phyloP scores from a whole-genome alignment of 2,329 filamentous ascomycete species.

The Sporothrix phasma region DNA sequence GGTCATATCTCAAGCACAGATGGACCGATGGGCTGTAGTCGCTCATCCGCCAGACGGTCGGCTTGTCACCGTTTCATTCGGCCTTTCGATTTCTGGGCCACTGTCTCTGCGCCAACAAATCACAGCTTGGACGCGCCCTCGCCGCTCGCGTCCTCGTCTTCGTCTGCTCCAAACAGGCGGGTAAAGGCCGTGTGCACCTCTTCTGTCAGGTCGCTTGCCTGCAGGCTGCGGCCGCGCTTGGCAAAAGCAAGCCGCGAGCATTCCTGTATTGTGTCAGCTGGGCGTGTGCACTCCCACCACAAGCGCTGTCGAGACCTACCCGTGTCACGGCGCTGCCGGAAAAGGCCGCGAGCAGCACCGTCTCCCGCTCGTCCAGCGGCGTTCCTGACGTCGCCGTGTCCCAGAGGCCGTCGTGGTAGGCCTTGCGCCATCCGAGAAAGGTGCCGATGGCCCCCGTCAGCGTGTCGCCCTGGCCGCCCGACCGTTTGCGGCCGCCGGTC shows the following conservation, averaged over 20 bases:
- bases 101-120: neutral
- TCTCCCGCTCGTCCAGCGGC: constrained; percentile 30
- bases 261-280: constrained; percentile 39
- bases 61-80: too few relatives aligned
- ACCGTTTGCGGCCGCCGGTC: constrained; percentile 75
- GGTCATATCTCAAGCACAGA: too few relatives aligned
- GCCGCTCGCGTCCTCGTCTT: constrained; percentile 25
- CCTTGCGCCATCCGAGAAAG: constrained; percentile 76
- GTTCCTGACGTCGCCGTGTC: constrained; percentile 37
- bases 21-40: too few relatives aligned
- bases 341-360: constrained; percentile 72
- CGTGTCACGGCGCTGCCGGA: constrained; percentile 81
- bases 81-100: too few relatives aligned
- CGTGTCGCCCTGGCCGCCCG: constrained; percentile 91
- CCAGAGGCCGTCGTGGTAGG: constrained; percentile 80
- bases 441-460: constrained; percentile 84
- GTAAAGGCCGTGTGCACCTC: constrained; percentile 77
- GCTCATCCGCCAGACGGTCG: too few relatives aligned
- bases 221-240: constrained; percentile 76
- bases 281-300: neutral
- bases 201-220: constrained; percentile 87
- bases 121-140: constrained; percentile 28
- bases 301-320: constrained; percentile 35
- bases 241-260: constrained; percentile 80
- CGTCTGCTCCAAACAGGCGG: constrained; percentile 65